A percentile compares a stretch with the other conserved stretches of the same genome.
phyloP scores from a whole-genome alignment of 2,329 filamentous ascomycete genomes.

The Whalleya microplaca region DNA sequence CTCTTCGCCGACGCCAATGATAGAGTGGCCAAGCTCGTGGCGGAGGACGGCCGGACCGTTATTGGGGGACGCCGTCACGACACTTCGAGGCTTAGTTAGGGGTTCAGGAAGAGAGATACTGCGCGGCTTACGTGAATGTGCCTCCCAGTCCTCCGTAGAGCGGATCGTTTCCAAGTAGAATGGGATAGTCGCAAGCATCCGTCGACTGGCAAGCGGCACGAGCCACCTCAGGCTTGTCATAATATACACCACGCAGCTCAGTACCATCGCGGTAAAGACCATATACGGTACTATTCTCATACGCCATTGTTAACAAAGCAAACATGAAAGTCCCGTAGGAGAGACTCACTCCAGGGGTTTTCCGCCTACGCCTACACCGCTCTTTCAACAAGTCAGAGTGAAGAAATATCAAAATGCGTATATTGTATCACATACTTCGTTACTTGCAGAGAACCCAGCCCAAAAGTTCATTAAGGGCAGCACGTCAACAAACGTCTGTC shows the following conservation, averaged over 20 bases:
- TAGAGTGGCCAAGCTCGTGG: constrained; percentile 39
- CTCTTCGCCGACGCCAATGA: constrained; percentile 38
- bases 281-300: constrained; percentile 34
- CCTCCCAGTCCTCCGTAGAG: constrained; percentile 37
- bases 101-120: background rate
- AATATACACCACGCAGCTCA: constrained; percentile 39
- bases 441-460: constrained; percentile 36
- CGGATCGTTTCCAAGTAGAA: constrained; percentile 37
- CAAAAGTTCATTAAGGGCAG: constrained; percentile 37
- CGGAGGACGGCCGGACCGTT: constrained; percentile 36
- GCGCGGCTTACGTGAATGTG: constrained; percentile 33
- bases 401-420: background rate
- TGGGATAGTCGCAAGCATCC: constrained; percentile 37
- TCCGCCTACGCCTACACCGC: constrained; percentile 35
- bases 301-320: background rate
- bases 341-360: constrained; percentile 31
- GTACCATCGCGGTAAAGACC: constrained; percentile 38
- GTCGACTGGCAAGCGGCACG: constrained; percentile 37
- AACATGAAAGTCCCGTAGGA: background rate
- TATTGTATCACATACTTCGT: constrained; percentile 25
- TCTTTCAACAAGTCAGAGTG: constrained; percentile 23
- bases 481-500: constrained; percentile 37
- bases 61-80: constrained; percentile 32
- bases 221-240: constrained; percentile 36
- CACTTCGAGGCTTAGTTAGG: constrained; percentile 18